Percentiles rank a stretch among this genome's conserved stretches.
phyloP scores from a whole-genome alignment of 257 asterid species.

The Linaria vulgaris region DNA sequence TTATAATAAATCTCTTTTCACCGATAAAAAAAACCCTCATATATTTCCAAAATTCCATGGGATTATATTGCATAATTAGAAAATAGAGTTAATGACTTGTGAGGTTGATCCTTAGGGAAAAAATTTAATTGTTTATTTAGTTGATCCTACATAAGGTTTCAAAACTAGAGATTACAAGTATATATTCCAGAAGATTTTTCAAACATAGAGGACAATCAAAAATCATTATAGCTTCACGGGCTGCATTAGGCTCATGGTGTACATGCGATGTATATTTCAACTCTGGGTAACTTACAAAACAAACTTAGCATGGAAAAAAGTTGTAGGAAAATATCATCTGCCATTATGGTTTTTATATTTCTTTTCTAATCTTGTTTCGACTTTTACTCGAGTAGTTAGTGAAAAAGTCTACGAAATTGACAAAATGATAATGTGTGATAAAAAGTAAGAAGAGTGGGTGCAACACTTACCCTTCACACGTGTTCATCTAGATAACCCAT shows the following conservation, averaged over 20 bases:
- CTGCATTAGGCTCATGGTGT: slow-evolving; percentile 6
- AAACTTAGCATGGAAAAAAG: slow-evolving; percentile 29
- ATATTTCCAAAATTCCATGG: too few relatives aligned
- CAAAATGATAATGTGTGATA: slow-evolving; percentile 24
- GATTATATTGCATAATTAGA: too few relatives aligned
- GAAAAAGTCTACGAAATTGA: slow-evolving; percentile 39
- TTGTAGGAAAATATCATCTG: slow-evolving; percentile 15
- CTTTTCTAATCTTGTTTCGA: slow-evolving; percentile 25
- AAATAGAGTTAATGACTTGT: too few relatives aligned
- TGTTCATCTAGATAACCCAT: slow-evolving; percentile 35
- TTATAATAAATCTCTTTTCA: too few relatives aligned
- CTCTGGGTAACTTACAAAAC: slow-evolving; percentile 45
- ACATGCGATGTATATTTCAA: slow-evolving; percentile 2
- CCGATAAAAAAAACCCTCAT: too few relatives aligned
- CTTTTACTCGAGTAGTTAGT: slow-evolving; percentile 44
- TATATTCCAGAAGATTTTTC: too few relatives aligned
- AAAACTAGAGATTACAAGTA: too few relatives aligned
- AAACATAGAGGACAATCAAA: background rate
- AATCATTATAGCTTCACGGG: background rate
- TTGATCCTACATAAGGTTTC: too few relatives aligned
- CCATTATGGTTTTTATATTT: slow-evolving; percentile 29
- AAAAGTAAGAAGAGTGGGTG: slow-evolving; percentile 33
- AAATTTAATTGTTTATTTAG: too few relatives aligned
- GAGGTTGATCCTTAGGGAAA: too few relatives aligned
- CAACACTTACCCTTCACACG: slow-evolving; percentile 40